These are phyloP conservation scores for Exophiala sideris DNA, from an alignment of 2,329 filamentous ascomycete genomes.

Conservation along the genomic window DNA sequence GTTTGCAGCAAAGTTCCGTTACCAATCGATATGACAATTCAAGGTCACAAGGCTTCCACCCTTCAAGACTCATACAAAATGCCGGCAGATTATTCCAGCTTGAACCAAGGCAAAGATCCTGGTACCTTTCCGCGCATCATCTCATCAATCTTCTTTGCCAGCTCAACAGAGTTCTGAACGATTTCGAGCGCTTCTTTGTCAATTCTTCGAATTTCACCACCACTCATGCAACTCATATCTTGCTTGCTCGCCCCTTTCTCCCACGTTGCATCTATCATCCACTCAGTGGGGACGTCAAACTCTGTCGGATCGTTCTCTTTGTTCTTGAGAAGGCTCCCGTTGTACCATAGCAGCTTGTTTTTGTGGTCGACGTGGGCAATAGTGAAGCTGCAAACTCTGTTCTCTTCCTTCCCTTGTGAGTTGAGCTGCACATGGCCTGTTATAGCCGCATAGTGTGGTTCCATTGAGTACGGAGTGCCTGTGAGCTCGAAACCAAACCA, in stretches of 20 bases:
- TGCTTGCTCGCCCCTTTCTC: constrained; percentile 14
- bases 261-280: constrained; percentile 40
- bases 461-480: constrained; percentile 40
- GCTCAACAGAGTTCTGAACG: not conserved
- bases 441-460: constrained; percentile 42
- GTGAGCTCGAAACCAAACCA: constrained; percentile 47
- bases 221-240: constrained; percentile 16
- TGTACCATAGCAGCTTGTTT: constrained; percentile 42
- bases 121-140: constrained; percentile 2
- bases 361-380: constrained; percentile 44
- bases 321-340: constrained; percentile 44
- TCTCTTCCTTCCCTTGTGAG: constrained; percentile 1
- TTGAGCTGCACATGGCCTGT: constrained; percentile 35
- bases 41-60: no score
- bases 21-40: no score
- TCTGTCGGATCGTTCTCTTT: constrained; percentile 33
- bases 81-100: no score
- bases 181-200: constrained; percentile 4
- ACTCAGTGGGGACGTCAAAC: constrained; percentile 38
- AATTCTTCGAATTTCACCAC: constrained; percentile 4
- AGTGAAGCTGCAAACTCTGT: constrained; percentile 37
- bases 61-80: no score
- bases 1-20: no score
- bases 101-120: constrained; percentile 2
- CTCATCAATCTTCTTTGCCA: constrained; percentile 5